A percentile compares a stretch with the other conserved stretches of the same genome.
These are phyloP conservation scores for Zoysia japonica DNA, from an alignment of 176 grass and related monocot genomes.

Conservation along the genomic window DNA sequence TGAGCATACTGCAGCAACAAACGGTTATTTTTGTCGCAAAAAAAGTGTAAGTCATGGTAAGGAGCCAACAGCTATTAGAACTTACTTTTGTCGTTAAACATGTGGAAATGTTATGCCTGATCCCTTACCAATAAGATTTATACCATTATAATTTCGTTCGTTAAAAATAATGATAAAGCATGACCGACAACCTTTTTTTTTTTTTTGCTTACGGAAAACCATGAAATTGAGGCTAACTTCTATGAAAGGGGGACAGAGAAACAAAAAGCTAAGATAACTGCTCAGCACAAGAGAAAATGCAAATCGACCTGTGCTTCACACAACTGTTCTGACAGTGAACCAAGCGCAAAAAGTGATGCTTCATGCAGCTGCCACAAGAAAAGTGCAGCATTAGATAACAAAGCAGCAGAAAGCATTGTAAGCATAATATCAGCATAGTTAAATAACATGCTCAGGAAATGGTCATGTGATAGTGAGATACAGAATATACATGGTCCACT, in stretches of 20 bases:
- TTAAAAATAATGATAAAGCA: not conserved
- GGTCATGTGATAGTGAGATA: not conserved
- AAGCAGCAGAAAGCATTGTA: constrained; percentile 26
- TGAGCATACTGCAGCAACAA: not conserved
- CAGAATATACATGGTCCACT: not conserved
- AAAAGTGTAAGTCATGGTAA: not conserved
- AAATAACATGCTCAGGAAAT: not conserved
- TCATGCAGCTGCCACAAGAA: constrained; percentile 78
- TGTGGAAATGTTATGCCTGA: not conserved
- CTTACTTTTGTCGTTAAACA: not conserved
- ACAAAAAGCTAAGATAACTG: not conserved
- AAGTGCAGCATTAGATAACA: constrained; percentile 22
- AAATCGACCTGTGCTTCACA: constrained; percentile 79
- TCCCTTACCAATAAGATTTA: not conserved
- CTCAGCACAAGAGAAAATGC: constrained; percentile 18
- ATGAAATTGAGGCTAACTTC: too few relatives aligned
- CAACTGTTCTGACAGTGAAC: constrained; percentile 86
- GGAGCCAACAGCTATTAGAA: not conserved
- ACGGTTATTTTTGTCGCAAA: not conserved
- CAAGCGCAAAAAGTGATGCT: constrained; percentile 87
- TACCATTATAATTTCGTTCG: not conserved
- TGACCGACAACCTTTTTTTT: not conserved
- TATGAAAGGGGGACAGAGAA: too few relatives aligned
- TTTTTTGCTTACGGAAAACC: not conserved
- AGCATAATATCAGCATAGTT: not conserved